Percentiles rank a stretch among this genome's conserved stretches.
Evolutionary conservation across 805 yeast species (phyloP).

Genomic region (Maudiozyma bulderi): DNA sequence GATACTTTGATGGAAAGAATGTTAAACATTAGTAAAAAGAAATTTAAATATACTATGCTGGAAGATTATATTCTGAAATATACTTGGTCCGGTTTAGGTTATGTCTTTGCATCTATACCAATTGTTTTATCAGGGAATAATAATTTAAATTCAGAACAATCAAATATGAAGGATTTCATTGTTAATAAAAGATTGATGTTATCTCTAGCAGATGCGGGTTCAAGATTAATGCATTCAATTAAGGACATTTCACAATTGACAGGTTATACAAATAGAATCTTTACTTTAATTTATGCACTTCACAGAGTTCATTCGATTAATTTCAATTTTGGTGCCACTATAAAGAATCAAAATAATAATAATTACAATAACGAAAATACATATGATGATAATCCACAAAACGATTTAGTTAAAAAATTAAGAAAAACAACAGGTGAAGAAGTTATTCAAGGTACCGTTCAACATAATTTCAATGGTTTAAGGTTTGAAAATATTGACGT

Average conservation of each 20-base stretch:
- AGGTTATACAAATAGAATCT: conserved; percentile 83
- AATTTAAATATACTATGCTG: conserved; percentile 59
- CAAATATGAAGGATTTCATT: conserved; percentile 77
- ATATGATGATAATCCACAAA: neutral
- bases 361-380: neutral
- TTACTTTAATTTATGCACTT: conserved; percentile 60
- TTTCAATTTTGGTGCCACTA: conserved; percentile 30
- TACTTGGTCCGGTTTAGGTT: conserved; percentile 95
- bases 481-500: conserved; percentile 77
- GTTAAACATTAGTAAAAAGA: conserved; percentile 43
- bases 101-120: conserved; percentile 81
- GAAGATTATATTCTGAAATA: conserved; percentile 85
- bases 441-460: conserved; percentile 72
- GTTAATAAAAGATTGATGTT: conserved; percentile 85
- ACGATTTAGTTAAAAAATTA: neutral
- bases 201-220: conserved; percentile 90
- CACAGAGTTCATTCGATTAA: conserved; percentile 68
- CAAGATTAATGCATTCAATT: conserved; percentile 86
- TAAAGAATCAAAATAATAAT: neutral
- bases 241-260: conserved; percentile 86
- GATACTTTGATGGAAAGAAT: conserved; percentile 46
- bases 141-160: conserved; percentile 32
- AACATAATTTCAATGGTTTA: conserved; percentile 65
- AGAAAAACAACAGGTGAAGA: conserved; percentile 18
- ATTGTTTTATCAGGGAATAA: conserved; percentile 48